Percentiles rank a stretch among this genome's conserved stretches.
Conservation (phyloP, 352 stramenopile genomes). For the Phytopythium litorale region DNA sequence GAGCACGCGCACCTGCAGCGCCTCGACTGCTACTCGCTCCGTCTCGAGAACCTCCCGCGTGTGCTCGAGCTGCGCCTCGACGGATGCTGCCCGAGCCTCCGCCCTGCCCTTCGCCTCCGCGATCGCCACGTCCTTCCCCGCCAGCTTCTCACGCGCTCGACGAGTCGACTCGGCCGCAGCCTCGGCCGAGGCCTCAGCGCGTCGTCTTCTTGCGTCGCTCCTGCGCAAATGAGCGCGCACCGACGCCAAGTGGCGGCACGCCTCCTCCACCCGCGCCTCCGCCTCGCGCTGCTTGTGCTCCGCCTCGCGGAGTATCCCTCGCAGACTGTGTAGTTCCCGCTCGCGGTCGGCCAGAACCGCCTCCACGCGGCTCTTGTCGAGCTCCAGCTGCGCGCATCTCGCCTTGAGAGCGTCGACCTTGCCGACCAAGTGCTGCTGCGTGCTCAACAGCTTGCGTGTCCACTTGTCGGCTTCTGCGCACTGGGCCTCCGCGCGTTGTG, state of each 20-base stretch:
- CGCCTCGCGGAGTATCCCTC: conserved; percentile 7
- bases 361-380: conserved; percentile 20
- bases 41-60: conserved; percentile 6
- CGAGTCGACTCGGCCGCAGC: not conserved
- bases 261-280: conserved; percentile 25
- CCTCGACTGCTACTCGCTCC: conserved; percentile 10
- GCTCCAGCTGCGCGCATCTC: conserved; percentile 29
- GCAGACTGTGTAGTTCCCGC: conserved; percentile 12
- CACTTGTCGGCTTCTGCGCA: conserved; percentile 23
- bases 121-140: conserved; percentile 19
- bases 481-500: conserved; percentile 9
- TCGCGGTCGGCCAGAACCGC: conserved; percentile 17
- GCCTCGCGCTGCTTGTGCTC: conserved; percentile 10
- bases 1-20: conserved; percentile 17
- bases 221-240: conserved; percentile 33
- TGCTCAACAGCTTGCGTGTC: conserved; percentile 13
- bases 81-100: conserved; percentile 10
- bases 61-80: conserved; percentile 30
- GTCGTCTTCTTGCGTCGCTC: conserved; percentile 13
- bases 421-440: conserved; percentile 11
- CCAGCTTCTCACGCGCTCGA: conserved; percentile 18
- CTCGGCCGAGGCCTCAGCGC: conserved; percentile 9
- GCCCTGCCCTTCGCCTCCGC: conserved; percentile 25
- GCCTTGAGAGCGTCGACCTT: conserved; percentile 21
- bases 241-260: conserved; percentile 38